phyloP scores from a whole-genome alignment of 2,329 filamentous ascomycete species.

The Colletotrichum sp. region DNA sequence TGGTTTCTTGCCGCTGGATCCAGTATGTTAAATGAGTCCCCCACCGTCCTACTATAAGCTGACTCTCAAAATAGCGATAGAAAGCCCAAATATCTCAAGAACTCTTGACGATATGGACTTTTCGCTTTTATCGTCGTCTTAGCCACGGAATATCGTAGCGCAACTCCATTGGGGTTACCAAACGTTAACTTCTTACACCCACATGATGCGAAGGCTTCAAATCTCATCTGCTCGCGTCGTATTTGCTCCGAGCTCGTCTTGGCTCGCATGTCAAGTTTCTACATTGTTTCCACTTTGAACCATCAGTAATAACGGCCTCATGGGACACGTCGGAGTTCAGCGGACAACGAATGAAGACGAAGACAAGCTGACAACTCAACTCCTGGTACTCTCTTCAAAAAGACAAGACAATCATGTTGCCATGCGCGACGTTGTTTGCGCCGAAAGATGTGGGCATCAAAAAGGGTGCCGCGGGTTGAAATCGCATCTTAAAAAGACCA shows the following conservation, averaged over 20 bases:
- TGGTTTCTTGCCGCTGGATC: not conserved
- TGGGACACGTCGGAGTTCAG: not conserved
- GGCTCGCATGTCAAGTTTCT: rapidly evolving
- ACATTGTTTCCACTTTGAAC: not conserved
- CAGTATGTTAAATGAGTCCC: not conserved
- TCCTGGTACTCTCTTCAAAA: not conserved
- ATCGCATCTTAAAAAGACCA: not conserved
- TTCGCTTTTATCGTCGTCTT: not conserved
- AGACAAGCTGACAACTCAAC: not conserved
- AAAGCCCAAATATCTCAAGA: not conserved
- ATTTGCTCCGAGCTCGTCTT: not conserved
- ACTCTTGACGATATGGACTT: not conserved
- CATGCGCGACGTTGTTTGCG: rapidly evolving
- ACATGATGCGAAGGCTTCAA: not conserved
- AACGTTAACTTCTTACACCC: not conserved
- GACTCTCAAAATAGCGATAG: not conserved
- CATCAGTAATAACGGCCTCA: not conserved
- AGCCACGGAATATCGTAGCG: rapidly evolving
- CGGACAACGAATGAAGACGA: not conserved
- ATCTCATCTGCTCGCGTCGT: not conserved
- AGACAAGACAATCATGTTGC: rapidly evolving
- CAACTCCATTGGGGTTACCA: not conserved
- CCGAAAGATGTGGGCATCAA: rapidly evolving
- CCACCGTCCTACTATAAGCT: not conserved
- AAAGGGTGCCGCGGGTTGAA: not conserved